Evolutionary conservation across 148 eudicot genomes (phyloP).

Genomic region (Heliamphora exappendiculata): DNA sequence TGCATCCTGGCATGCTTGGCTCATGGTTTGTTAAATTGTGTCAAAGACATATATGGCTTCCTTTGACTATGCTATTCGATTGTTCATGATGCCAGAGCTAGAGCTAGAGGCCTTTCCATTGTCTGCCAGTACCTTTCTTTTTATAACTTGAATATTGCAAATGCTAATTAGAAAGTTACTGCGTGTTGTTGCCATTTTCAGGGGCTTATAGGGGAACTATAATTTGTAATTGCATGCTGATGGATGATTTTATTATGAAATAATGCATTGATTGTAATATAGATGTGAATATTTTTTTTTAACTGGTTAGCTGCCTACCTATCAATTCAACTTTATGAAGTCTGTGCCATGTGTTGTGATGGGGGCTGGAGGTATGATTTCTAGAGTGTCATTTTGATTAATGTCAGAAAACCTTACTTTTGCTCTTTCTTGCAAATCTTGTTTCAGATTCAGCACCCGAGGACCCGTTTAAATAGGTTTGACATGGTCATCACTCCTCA

Average conservation of each 20-base stretch:
- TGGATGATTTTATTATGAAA: neutral
- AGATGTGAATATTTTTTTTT: neutral
- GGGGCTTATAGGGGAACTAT: neutral
- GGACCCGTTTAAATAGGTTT: constrained; percentile 76
- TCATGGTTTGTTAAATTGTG: neutral
- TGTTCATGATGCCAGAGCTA: neutral
- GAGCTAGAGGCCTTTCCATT: neutral
- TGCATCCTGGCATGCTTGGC: neutral
- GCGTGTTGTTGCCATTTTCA: no score
- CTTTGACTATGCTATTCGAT: neutral
- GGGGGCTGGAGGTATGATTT: neutral
- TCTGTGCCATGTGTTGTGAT: constrained; percentile 5
- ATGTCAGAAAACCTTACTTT: neutral
- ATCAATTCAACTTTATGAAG: neutral
- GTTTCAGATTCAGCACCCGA: constrained; percentile 93
- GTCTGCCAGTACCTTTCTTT: neutral
- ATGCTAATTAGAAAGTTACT: neutral
- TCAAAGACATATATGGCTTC: neutral
- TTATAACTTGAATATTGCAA: neutral
- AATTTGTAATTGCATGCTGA: neutral
- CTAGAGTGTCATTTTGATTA: neutral
- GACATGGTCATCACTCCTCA: constrained; percentile 90
- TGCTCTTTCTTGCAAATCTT: constrained; percentile 9
- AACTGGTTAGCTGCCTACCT: neutral
- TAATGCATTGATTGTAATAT: neutral